Evolutionary conservation across 2,329 filamentous ascomycete species (phyloP).

Genomic region (Coniochaeta prunicola): DNA sequence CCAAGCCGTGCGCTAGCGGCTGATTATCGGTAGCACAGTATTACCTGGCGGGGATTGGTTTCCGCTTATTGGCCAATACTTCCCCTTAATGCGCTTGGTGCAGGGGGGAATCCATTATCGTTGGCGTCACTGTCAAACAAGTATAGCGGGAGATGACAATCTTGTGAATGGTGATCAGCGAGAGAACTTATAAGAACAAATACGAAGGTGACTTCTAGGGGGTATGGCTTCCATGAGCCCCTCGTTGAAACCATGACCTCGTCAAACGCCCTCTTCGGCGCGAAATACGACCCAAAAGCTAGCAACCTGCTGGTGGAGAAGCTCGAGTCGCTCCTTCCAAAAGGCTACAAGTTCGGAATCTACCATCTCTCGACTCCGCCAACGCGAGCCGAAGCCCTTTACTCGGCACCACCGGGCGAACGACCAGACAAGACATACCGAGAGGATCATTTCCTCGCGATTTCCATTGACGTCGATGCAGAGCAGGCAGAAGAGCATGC

Average conservation of each 20-base stretch:
- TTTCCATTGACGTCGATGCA: slow-evolving; percentile 35
- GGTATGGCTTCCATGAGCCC: neutral
- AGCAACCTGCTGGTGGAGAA: slow-evolving; percentile 22
- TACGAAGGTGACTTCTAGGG: neutral
- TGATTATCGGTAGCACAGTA: neutral
- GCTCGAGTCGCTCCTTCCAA: slow-evolving; percentile 45
- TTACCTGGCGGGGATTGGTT: neutral
- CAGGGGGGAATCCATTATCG: neutral
- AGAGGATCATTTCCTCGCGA: slow-evolving; percentile 69
- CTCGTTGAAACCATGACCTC: neutral
- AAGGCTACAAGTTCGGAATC: slow-evolving; percentile 54
- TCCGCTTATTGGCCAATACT: neutral
- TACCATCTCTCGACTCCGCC: slow-evolving; percentile 87
- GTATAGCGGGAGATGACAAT: too few species aligned
- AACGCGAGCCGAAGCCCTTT: slow-evolving; percentile 66
- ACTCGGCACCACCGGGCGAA: slow-evolving; percentile 65
- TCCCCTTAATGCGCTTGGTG: neutral
- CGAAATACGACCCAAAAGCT: neutral
- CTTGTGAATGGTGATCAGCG: too few species aligned
- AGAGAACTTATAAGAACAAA: too few species aligned
- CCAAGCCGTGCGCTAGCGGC: neutral
- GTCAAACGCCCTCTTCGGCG: neutral
- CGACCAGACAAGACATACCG: slow-evolving; percentile 73
- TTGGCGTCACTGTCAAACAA: neutral
- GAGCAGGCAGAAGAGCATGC: neutral